These are phyloP conservation scores for Kuraishia hungarica DNA, from an alignment of 805 yeast genomes.

Conservation along the genomic window DNA sequence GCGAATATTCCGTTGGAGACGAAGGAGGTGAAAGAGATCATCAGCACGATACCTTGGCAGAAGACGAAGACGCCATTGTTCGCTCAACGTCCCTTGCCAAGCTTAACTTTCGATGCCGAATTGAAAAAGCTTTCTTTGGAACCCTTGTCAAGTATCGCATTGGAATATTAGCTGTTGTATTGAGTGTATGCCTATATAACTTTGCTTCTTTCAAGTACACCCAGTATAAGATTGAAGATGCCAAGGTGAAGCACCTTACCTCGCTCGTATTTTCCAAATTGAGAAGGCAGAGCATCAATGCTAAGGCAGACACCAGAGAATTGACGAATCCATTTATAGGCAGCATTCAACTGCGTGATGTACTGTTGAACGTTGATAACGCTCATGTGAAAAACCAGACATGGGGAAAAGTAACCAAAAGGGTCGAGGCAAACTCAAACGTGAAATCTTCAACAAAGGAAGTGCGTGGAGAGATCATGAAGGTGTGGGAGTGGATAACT, in stretches of 20 bases:
- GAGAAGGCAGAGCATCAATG: conserved; percentile 31
- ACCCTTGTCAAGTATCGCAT: conserved; percentile 14
- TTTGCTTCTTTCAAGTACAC: conserved; percentile 21
- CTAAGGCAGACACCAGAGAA: conserved; percentile 23
- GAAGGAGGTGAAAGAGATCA: neutral
- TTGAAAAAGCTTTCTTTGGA: conserved; percentile 14
- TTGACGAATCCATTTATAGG: conserved; percentile 44
- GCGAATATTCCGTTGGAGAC: neutral
- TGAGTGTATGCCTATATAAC: conserved; percentile 2
- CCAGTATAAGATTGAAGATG: conserved; percentile 27
- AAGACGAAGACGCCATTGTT: conserved; percentile 44
- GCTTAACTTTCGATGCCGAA: conserved; percentile 18
- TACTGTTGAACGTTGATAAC: conserved; percentile 30
- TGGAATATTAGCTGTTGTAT: conserved; percentile 10
- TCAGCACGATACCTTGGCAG: neutral
- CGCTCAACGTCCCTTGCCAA: conserved; percentile 53
- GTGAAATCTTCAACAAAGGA: conserved; percentile 58
- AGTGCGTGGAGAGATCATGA: conserved; percentile 78
- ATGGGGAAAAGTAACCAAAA: conserved; percentile 51
- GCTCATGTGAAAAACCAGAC: conserved; percentile 33
- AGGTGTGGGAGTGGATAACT: conserved; percentile 83
- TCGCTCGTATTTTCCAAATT: conserved; percentile 42
- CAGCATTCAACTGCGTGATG: conserved; percentile 65
- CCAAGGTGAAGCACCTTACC: conserved; percentile 35
- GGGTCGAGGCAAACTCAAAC: conserved; percentile 59